Evolutionary conservation across 2,329 filamentous ascomycete genomes (phyloP), one percentile per base, ranked within the genome.

Genomic region (Claviceps capensis): DNA sequence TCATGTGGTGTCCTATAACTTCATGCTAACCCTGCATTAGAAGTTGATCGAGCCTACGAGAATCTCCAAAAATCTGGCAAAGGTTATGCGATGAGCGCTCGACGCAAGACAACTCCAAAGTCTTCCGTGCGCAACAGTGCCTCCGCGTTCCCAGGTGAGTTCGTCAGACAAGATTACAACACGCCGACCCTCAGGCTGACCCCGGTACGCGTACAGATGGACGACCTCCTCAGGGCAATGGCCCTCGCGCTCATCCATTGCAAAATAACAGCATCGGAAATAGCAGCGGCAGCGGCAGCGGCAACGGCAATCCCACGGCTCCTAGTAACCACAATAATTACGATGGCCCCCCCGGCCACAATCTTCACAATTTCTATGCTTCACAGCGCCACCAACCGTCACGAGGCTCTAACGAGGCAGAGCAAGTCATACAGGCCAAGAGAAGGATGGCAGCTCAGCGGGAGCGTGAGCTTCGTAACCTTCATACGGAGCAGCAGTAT

Each of bases 401-500:
- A 76, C 73, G 88, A 78, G 72, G 90, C 79, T 81, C 80, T 65
- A 83, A 79, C 76, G 93, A 97, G 75, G 88, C 89, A 70, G 93
- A 97, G 75, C 90, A 96, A 75, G 88, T 96, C 82, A 88, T 95
- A 79, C 93, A 97, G 82, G 90, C 89, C 64, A 97, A 97, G 81
- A 88, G 93, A 76, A 86, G 91, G 77, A 94, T 97, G 88, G 93
- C 93, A 65, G 93, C 93, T 69, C 93, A 97, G 75, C 88, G 93
- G 72, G 93, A 98, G 78, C 87, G 91, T 72, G 93, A 98, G 77
- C 84, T 98, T 71, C 88, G 93, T 72, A 98, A 97, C 74, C 95
- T 97, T 75, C 93, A 98, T 75, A 94, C 96, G 75, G 93, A 98
- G 81, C 93, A 98, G 81, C 93, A 98, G 82, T 97, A 95, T 75